phyloP scores from a whole-genome alignment of 768 basidiomycete species.

The Guyanaporus albipodus region DNA sequence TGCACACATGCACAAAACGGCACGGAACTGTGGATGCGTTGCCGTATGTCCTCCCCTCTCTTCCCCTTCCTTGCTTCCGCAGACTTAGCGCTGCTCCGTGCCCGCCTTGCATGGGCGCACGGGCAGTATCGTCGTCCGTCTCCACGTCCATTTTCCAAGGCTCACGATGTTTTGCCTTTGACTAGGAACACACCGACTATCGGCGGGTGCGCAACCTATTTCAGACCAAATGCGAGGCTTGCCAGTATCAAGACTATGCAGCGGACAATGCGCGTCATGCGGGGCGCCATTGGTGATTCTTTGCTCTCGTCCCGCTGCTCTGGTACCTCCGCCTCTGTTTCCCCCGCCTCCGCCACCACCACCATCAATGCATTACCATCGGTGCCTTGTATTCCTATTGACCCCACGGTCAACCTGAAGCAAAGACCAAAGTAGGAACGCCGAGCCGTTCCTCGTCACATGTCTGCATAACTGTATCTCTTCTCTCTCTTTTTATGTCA shows the following conservation, averaged over 20 bases:
- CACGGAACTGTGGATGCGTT: conserved; percentile 55
- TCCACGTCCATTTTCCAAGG: too few species aligned
- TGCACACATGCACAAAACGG: conserved; percentile 56
- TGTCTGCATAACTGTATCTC: too few species aligned
- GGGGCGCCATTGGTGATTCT: conserved; percentile 21
- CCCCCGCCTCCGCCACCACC: conserved; percentile 6
- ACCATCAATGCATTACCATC: background rate
- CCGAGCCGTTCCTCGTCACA: background rate
- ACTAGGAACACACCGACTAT: conserved; percentile 41
- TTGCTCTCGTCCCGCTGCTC: background rate
- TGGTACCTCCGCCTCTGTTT: background rate
- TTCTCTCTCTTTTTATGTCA: too few species aligned
- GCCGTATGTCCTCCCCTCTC: conserved; percentile 26
- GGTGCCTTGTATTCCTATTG: conserved; percentile 2
- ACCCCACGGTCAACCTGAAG: too few species aligned
- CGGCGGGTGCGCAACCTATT: conserved; percentile 62
- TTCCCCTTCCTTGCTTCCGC: background rate
- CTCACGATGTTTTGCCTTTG: conserved; percentile 1
- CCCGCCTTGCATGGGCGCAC: too few species aligned
- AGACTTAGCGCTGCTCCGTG: background rate
- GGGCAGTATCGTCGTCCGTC: too few species aligned
- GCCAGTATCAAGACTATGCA: conserved; percentile 36
- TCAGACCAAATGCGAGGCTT: conserved; percentile 58
- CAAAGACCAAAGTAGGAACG: too few species aligned
- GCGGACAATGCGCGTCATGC: conserved; percentile 33